Percentiles rank a stretch among this genome's conserved stretches.
phyloP scores from a whole-genome alignment of 176 grass and related monocot species.

The maize (Zea mays) region DNA sequence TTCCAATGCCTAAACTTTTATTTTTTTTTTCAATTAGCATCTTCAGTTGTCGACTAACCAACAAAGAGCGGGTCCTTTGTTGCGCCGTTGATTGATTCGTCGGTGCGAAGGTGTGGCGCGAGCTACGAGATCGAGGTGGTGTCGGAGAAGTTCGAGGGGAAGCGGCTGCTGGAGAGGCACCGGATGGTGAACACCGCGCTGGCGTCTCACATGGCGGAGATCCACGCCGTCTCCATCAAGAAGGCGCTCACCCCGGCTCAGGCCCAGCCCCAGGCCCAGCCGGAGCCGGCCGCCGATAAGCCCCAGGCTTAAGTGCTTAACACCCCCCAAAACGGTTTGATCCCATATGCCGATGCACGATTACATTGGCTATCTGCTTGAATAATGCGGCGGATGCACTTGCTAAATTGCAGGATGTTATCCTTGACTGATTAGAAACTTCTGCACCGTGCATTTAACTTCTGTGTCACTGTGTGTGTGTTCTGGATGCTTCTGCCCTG shows the following conservation, averaged over 20 bases:
- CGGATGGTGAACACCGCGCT: conserved; percentile 86
- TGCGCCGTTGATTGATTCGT: conserved; percentile 12
- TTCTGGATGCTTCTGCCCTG: neutral
- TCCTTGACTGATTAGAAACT: neutral
- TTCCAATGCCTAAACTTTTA: neutral
- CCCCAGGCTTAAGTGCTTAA: conserved; percentile 35
- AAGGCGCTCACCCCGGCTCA: conserved; percentile 84
- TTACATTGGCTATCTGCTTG: conserved; percentile 17
- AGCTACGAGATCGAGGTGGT: conserved; percentile 91
- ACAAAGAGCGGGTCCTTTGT: neutral
- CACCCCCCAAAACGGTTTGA: neutral
- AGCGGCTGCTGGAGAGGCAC: conserved; percentile 91
- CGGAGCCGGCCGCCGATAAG: conserved; percentile 44
- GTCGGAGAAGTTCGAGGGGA: conserved; percentile 93
- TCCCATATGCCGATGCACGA: neutral
- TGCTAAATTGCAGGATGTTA: neutral
- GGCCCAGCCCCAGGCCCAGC: conserved; percentile 70
- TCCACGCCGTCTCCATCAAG: conserved; percentile 98
- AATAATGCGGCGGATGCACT: conserved; percentile 41
- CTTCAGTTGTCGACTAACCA: neutral
- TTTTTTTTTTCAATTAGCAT: neutral
- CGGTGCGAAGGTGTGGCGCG: conserved; percentile 69
- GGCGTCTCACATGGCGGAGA: conserved; percentile 77
- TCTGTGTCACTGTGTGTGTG: neutral
- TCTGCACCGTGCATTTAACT: neutral